A percentile compares a stretch with the other conserved stretches of the same genome.
Conservation (phyloP, 179 eudicot genomes). For the Spinacia oleracea region DNA sequence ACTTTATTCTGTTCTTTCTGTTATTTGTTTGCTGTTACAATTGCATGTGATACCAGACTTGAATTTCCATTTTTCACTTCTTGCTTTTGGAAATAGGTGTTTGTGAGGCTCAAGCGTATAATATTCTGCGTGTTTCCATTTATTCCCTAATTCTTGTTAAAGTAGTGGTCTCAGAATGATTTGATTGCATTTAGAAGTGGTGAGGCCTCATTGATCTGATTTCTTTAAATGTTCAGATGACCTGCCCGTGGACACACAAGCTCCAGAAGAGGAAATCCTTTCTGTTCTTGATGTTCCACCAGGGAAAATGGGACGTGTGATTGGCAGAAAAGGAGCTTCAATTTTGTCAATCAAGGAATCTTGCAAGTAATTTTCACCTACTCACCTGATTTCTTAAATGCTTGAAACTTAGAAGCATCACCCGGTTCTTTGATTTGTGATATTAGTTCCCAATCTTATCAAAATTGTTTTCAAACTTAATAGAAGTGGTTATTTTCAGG, state of each 20-base stretch:
- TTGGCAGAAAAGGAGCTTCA: constrained; percentile 78
- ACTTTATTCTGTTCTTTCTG: neutral
- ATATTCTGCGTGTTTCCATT: neutral
- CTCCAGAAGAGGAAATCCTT: constrained; percentile 67
- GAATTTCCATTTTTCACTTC: neutral
- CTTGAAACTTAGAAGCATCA: neutral
- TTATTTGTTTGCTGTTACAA: neutral
- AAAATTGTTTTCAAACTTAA: neutral
- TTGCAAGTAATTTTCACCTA: constrained; percentile 57
- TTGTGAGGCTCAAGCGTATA: constrained; percentile 4
- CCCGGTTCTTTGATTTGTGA: neutral
- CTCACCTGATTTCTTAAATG: neutral
- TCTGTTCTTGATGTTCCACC: constrained; percentile 84
- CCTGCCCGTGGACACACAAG: constrained; percentile 41
- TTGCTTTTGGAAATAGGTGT: neutral
- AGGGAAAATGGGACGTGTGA: constrained; percentile 86
- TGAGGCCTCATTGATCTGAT: constrained; percentile 11
- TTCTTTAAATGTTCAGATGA: constrained; percentile 32
- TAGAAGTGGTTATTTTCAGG: neutral
- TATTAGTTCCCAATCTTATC: neutral
- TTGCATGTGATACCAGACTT: neutral
- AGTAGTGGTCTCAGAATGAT: neutral
- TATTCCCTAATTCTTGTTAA: neutral
- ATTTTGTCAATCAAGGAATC: constrained; percentile 78
- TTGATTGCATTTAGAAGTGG: neutral